Evolutionary conservation across 768 basidiomycete species (phyloP).

Genomic region (Termitomyces eurrhizus): DNA sequence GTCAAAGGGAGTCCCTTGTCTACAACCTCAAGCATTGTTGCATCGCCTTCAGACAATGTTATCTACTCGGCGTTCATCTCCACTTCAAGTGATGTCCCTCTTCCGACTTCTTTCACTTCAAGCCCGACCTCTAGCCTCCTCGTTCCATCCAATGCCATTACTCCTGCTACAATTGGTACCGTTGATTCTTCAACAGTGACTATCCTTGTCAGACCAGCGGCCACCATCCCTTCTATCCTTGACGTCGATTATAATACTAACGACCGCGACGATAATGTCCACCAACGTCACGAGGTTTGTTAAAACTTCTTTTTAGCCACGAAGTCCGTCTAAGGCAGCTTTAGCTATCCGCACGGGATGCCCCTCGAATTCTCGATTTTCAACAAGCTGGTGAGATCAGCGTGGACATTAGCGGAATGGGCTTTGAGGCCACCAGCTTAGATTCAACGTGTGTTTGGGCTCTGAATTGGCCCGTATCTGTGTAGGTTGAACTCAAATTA

Average conservation of each 20-base stretch:
- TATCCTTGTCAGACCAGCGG: constrained; percentile 20
- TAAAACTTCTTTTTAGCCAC: not conserved
- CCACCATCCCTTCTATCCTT: constrained; percentile 5
- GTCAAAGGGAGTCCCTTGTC: not conserved
- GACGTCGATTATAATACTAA: constrained; percentile 7
- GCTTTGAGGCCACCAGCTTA: constrained; percentile 32
- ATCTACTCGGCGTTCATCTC: not conserved
- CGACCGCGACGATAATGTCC: constrained; percentile 15
- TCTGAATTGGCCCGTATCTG: constrained; percentile 66
- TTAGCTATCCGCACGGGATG: constrained; percentile 10
- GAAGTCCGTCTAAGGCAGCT: not conserved
- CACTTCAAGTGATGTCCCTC: constrained; percentile 3
- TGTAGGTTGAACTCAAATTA: constrained; percentile 39
- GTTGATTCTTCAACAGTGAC: constrained; percentile 19
- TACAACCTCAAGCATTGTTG: not conserved
- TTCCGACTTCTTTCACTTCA: constrained; percentile 10
- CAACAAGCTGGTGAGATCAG: constrained; percentile 19
- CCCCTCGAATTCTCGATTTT: constrained; percentile 16
- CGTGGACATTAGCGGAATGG: constrained; percentile 31
- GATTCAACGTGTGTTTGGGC: constrained; percentile 50
- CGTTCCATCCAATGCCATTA: not conserved
- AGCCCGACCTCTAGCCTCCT: constrained; percentile 1
- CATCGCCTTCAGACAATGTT: not conserved
- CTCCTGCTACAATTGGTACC: not conserved
- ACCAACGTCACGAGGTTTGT: constrained; percentile 12